phyloP scores from a whole-genome alignment of 2,329 filamentous ascomycete species.

The Escovopsis sp. region DNA sequence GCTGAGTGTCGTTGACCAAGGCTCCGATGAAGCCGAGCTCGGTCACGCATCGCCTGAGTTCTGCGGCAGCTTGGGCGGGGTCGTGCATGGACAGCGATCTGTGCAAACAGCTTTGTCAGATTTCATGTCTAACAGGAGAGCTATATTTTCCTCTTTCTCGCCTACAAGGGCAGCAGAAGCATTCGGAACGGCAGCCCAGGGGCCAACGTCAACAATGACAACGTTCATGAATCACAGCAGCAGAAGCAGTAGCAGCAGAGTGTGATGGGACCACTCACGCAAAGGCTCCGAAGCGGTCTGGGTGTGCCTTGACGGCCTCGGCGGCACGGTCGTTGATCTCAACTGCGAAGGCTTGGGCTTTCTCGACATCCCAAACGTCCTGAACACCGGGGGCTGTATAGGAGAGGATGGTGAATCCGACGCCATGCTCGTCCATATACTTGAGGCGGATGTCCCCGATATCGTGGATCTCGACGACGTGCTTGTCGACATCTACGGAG shows the following conservation, averaged over 20 bases:
- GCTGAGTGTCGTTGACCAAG: constrained; percentile 47
- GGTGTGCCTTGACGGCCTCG: constrained; percentile 20
- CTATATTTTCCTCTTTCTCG: no score
- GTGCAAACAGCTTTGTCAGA: neutral
- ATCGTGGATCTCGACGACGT: constrained; percentile 36
- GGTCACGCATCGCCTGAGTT: constrained; percentile 37
- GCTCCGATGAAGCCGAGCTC: constrained; percentile 47
- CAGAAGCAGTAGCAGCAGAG: no score
- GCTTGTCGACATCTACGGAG: constrained; percentile 40
- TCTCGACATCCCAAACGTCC: constrained; percentile 25
- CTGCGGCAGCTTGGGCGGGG: constrained; percentile 31
- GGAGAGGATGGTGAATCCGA: constrained; percentile 32
- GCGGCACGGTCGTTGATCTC: constrained; percentile 28
- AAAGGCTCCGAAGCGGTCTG: constrained; percentile 30
- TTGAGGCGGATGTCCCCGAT: constrained; percentile 25
- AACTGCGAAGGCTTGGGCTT: constrained; percentile 25
- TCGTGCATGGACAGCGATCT: constrained; percentile 37
- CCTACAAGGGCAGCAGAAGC: no score
- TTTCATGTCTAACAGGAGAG: no score
- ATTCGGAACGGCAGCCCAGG: neutral
- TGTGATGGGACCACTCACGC: constrained; percentile 15
- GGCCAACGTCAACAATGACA: neutral
- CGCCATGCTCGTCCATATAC: constrained; percentile 29
- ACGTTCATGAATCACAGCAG: neutral
- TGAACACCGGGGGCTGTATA: constrained; percentile 34